Conservation (phyloP, 2,329 filamentous ascomycete species). For the Ploettnerulaceae sp. region DNA sequence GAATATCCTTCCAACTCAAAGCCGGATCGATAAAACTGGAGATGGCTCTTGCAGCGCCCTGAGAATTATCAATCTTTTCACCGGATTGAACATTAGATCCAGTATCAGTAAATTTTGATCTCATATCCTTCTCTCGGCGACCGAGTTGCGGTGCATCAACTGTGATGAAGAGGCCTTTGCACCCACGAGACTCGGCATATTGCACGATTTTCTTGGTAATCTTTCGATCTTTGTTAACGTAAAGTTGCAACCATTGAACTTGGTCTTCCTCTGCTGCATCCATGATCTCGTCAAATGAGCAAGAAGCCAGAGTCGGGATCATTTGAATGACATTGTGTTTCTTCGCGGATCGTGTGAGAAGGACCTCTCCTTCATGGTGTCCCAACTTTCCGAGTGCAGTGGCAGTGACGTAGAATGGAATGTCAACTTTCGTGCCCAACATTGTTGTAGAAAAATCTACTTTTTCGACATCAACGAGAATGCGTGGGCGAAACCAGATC, state of each 20-base stretch:
- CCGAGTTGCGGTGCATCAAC: slow-evolving; percentile 96
- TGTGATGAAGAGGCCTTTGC: slow-evolving; percentile 95
- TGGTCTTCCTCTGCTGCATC: slow-evolving; percentile 77
- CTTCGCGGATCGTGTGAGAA: slow-evolving; percentile 77
- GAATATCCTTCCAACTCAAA: slow-evolving; percentile 89
- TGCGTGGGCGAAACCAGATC: slow-evolving; percentile 89
- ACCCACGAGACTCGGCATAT: slow-evolving; percentile 87
- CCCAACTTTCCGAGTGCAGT: slow-evolving; percentile 94
- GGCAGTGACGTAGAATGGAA: slow-evolving; percentile 94
- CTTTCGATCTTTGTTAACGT: slow-evolving; percentile 91
- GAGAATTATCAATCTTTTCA: slow-evolving; percentile 72
- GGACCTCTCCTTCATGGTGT: slow-evolving; percentile 87
- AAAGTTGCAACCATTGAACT: slow-evolving; percentile 90
- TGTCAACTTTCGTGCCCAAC: slow-evolving; percentile 78
- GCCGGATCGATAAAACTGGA: slow-evolving; percentile 93
- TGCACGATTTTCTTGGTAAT: slow-evolving; percentile 88
- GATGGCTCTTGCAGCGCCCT: slow-evolving; percentile 92
- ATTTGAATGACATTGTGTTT: slow-evolving; percentile 94
- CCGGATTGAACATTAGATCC: slow-evolving; percentile 79
- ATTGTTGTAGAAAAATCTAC: slow-evolving; percentile 88
- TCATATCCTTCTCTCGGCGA: slow-evolving; percentile 96
- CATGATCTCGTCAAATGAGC: slow-evolving; percentile 94
- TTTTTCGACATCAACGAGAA: slow-evolving; percentile 84
- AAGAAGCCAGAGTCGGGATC: slow-evolving; percentile 95
- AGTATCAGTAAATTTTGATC: slow-evolving; percentile 79